Base-by-base conservation (phyloP, 805 yeast species). In the Clavispora carvajalis region DNA sequence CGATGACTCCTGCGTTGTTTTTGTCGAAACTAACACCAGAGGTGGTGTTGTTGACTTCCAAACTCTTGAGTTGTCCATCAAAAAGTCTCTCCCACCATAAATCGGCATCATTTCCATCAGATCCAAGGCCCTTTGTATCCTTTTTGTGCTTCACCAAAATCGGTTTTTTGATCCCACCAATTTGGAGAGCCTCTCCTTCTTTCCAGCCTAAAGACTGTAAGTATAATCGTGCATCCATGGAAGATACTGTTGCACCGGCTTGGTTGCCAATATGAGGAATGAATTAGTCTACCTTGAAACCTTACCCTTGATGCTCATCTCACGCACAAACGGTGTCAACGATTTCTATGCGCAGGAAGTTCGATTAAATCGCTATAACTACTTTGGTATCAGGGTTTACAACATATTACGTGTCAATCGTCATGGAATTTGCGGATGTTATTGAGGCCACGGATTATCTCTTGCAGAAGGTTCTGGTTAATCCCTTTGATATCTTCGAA, bases 1-100 rank as follows among this genome's bases (percentile, higher is more conserved):
- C 62, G 6, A 71, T 76, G 2, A 70, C 71, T 33, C 65, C 66
- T 21, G 73, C 77, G 10, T 48, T 49, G 30, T 74, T 76, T 46
- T 78, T 85, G 19, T 68, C 68, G 51, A 85, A 81, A 7, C 69
- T 58, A 0, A 85, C 71, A 1, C 54, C 61, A 1, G 67, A 67
- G 4, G 54, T 57, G 3, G 36, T 44, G 2, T 57, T 45, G 16
- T 48, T 59, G 7, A 87, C 86, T 43, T 85, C 88, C 37, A 93
- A 59, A 7, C 79, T 76, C 55, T 87, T 86, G 48, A 91, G 71
- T 49, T 89, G 96, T 1, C 96, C 96, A 61, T 91, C 97, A 65
- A 93, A 93, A 34, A 91, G 70, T 48, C 86, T 74, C 51, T 91
- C 99, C 99, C 99, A 91, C 99, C 99, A 91, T 34, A 87, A 83